Base-by-base conservation (phyloP, 768 basidiomycete species). In the Boletus barrowsii region DNA sequence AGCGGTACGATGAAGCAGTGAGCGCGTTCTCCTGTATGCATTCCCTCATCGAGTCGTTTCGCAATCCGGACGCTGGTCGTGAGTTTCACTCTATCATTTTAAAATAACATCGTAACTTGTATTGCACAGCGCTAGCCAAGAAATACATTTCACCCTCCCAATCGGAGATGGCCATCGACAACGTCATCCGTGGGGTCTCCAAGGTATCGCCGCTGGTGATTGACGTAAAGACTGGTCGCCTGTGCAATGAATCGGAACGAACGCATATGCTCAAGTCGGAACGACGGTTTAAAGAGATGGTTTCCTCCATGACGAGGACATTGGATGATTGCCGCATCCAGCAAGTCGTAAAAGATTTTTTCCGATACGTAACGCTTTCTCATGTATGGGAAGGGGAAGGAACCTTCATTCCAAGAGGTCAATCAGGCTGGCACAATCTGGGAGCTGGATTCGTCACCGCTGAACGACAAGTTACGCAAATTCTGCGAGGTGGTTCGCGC, bases 301-400 rank as follows among this genome's bases (percentile, higher is more conserved):
- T 61, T 9, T 51, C 55, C 10, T 61, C 59, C 10, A 54, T 54
- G 51, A 42, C 49, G 4, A 44, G 32, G 24, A 11, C 29, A 10
- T 32, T 54, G 36, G 54, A 61, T n/a, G n/a, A n/a, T n/a, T n/a
- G n/a, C n/a, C 46, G 39, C 4, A 54, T 61, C 22, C 42, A 10
- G 4, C 10, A 5, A 7, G 58, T 56, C 3, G 42, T 48, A 15
- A 39, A 6, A 14, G 14, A 29, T 13, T 61, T 48, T 17, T 50
- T 61, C 13, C 33, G 37, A 44, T 61, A 56, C 24, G 54, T 56
- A 17, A 56, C 44, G 22, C 29, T 61, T 0, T 61, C 60, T 2
- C 60, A 61, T 15, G 49, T 53, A 4, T 61, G 60, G 60, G 26
- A 49, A 10, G 56, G n/a, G 60, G 10, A 26, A 44, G 2, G 61